Evolutionary conservation across 768 basidiomycete genomes (phyloP).

Genomic region (Mycena chlorophos): DNA sequence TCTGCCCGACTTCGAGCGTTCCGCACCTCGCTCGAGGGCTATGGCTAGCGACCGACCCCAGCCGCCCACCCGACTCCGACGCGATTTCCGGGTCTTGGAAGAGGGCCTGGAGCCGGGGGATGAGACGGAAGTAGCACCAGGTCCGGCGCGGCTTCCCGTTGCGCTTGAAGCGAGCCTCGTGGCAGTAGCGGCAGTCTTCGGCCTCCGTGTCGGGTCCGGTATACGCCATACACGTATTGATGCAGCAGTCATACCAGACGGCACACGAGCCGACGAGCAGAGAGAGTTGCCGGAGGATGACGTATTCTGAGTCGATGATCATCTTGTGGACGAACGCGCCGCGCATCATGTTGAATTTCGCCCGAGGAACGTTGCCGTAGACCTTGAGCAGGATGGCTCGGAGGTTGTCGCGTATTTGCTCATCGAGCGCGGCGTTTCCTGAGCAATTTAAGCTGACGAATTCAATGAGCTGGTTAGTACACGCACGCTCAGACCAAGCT

Average conservation of each 20-base stretch:
- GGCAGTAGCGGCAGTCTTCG: conserved; percentile 23
- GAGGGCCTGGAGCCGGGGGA: conserved; percentile 26
- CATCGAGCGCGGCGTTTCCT: neutral
- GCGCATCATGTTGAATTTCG: conserved; percentile 28
- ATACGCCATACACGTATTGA: conserved; percentile 34
- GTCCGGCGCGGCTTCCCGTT: conserved; percentile 10
- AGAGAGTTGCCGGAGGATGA: conserved; percentile 25
- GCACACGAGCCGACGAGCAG: conserved; percentile 28
- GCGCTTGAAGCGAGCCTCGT: conserved; percentile 11
- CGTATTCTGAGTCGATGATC: conserved; percentile 28
- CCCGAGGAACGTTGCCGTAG: conserved; percentile 17
- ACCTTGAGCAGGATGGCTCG: neutral
- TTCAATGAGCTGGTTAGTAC: no score
- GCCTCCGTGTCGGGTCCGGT: conserved; percentile 21
- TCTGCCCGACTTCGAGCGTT: no score
- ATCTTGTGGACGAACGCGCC: conserved; percentile 27
- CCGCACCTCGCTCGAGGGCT: no score
- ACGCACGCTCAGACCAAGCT: no score
- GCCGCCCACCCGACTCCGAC: no score
- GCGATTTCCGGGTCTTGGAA: no score
- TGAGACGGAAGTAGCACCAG: conserved; percentile 30
- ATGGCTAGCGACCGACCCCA: no score
- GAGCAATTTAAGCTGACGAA: neutral
- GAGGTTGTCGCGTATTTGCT: conserved; percentile 4
- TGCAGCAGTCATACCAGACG: conserved; percentile 33